Conservation (phyloP, 768 basidiomycete genomes). For the Lepiota subincarnata region DNA sequence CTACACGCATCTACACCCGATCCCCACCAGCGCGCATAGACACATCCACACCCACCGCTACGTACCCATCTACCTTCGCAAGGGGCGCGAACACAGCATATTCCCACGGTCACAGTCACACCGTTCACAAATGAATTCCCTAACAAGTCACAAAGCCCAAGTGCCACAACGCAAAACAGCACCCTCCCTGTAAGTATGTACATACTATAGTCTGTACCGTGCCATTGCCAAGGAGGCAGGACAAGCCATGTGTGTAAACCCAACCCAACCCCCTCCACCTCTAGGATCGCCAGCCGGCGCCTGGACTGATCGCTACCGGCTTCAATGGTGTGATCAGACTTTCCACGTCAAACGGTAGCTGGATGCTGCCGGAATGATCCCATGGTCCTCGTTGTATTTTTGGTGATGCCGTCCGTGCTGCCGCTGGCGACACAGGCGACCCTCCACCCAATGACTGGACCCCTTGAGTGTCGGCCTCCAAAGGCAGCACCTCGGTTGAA, state of each 20-base stretch:
- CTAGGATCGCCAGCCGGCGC: too few species aligned
- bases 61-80: neutral
- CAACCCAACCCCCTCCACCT: too few species aligned
- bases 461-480: conserved; percentile 1
- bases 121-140: neutral
- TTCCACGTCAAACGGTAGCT: conserved; percentile 41
- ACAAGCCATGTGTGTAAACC: too few species aligned
- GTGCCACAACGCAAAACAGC: neutral
- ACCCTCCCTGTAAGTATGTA: neutral
- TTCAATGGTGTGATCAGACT: conserved; percentile 41
- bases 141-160: neutral
- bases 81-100: neutral
- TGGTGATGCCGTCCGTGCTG: conserved; percentile 8
- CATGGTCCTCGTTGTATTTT: conserved; percentile 46
- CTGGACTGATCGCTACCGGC: conserved; percentile 31
- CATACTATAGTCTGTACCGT: too few species aligned
- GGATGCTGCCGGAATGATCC: conserved; percentile 50
- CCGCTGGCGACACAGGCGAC: conserved; percentile 14
- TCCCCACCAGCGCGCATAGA: neutral
- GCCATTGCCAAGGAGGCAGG: neutral
- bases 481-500: neutral
- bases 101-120: conserved; percentile 11
- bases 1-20: neutral
- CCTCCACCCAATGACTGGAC: neutral
- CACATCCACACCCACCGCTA: neutral